phyloP scores from a whole-genome alignment of 2,329 filamentous ascomycete species.

The Nannizziopsis barbatae region DNA sequence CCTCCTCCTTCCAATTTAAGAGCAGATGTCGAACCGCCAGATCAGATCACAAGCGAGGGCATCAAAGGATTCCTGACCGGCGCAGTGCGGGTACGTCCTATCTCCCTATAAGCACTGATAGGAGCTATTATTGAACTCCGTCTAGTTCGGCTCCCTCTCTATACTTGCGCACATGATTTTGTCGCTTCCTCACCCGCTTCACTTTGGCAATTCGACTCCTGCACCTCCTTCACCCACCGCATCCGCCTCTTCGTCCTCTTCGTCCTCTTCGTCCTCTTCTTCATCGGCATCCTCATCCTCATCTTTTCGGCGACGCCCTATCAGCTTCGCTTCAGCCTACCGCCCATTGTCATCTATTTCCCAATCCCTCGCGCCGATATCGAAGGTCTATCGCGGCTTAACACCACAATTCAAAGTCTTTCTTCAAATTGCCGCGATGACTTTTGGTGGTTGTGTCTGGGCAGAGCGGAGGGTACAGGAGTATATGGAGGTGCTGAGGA shows the following conservation, averaged over 20 bases:
- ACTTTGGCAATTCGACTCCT: slow-evolving; percentile 26
- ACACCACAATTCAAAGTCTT: slow-evolving; percentile 42
- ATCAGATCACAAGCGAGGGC: slow-evolving; percentile 33
- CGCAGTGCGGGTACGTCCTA: slow-evolving; percentile 31
- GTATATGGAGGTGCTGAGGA: slow-evolving; percentile 35
- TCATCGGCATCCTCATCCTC: slow-evolving; percentile 11
- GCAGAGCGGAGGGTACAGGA: slow-evolving; percentile 38
- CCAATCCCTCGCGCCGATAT: slow-evolving; percentile 34
- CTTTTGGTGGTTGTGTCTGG: slow-evolving; percentile 39
- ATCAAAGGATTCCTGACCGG: slow-evolving; percentile 35
- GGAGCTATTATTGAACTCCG: background rate
- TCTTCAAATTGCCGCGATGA: slow-evolving; percentile 39
- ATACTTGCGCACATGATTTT: slow-evolving; percentile 38
- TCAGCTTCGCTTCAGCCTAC: slow-evolving; percentile 26
- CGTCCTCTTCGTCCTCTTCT: slow-evolving; percentile 23
- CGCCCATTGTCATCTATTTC: slow-evolving; percentile 40
- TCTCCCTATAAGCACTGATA: background rate
- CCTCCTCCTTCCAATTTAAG: slow-evolving; percentile 32
- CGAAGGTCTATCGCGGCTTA: slow-evolving; percentile 37
- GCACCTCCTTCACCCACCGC: slow-evolving; percentile 18
- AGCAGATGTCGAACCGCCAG: slow-evolving; percentile 32
- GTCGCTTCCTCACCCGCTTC: slow-evolving; percentile 34
- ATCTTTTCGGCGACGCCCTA: slow-evolving; percentile 23
- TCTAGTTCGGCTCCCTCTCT: slow-evolving; percentile 36
- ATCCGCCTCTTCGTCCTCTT: slow-evolving; percentile 18